phyloP scores from a whole-genome alignment of 2,329 filamentous ascomycete genomes.

The Trichoderma sp. region DNA sequence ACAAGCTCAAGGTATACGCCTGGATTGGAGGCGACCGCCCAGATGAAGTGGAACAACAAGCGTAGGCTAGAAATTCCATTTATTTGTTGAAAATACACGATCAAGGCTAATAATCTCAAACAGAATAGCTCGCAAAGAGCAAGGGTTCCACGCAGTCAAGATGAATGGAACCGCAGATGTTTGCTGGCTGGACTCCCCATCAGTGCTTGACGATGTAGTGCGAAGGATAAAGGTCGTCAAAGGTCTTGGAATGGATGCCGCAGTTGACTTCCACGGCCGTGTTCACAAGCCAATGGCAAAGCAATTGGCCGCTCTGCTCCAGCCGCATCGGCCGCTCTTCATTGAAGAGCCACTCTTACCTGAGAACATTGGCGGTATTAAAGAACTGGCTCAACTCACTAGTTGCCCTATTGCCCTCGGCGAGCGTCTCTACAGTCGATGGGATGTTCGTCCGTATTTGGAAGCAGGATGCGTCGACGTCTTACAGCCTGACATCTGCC shows the following conservation, averaged over 20 bases:
- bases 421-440: conserved; percentile 70
- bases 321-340: conserved; percentile 70
- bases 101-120: background rate
- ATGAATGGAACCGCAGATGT: conserved; percentile 81
- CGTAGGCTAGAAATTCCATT: conserved; percentile 44
- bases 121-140: conserved; percentile 57
- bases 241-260: conserved; percentile 68
- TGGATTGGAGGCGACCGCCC: conserved; percentile 80
- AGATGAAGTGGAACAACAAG: conserved; percentile 63
- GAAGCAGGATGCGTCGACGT: conserved; percentile 69
- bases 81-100: background rate
- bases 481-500: conserved; percentile 71
- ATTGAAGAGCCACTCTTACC: conserved; percentile 73
- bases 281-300: conserved; percentile 81
- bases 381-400: conserved; percentile 44
- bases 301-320: conserved; percentile 67
- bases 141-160: conserved; percentile 69
- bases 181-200: conserved; percentile 74
- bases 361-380: conserved; percentile 65
- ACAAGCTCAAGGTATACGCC: conserved; percentile 71
- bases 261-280: conserved; percentile 76
- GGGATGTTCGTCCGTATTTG: conserved; percentile 73
- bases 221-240: conserved; percentile 70
- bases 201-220: conserved; percentile 62
- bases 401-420: conserved; percentile 70